Base-by-base conservation (phyloP, 495 filamentous ascomycete species). In the Penicillium ochrochloron region DNA sequence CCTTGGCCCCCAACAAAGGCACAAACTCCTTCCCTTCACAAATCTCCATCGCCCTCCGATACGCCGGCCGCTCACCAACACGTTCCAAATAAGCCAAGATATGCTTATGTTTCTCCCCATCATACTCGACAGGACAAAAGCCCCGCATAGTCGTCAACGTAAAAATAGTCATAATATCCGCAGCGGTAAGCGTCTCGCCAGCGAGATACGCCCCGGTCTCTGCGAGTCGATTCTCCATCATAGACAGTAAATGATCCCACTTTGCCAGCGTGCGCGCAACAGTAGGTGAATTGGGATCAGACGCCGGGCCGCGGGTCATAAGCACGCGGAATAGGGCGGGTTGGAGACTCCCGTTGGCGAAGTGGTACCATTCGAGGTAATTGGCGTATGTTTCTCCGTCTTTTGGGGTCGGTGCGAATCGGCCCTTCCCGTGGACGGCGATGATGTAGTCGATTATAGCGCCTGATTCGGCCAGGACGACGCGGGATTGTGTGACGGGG, bases 341-440 rank as follows among this genome's bases (percentile, higher is more conserved):
- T 63, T 84, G 82, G 6, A 88, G 72, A n/a, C 73, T 83, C n/a
- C 77, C 79, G 67, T 88, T 88, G 39, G 80, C 75, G 70, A 83
- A 86, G 64, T 89, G 84, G 41, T 84, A 82, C 86, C 86, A 89
- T 68, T 84, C 86, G 4, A 89, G 70, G 70, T 84, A 89, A 52
- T 85, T 75, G 5, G 85, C 66, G 61, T 86, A 88, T 21, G 72
- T 67, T 11, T 77, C 71, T 25, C 82, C 66, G 9, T 69, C 73
- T 2, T 69, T 66, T 3, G 83, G 82, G 0, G 74, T 57, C 1
- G 82, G 52, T 10, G 75, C 67, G 14, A 90, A 70, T 7, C 65
- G 66, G 12, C 82, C 83, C 51, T 76, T 64, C 19, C 80, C 85
- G 65, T 86, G 70, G 44, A 73, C 81, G 59, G 81, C 73, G 60